phyloP scores from a whole-genome alignment of 202 grass and related monocot genomes.

The Dendrocalamus latiflorus region DNA sequence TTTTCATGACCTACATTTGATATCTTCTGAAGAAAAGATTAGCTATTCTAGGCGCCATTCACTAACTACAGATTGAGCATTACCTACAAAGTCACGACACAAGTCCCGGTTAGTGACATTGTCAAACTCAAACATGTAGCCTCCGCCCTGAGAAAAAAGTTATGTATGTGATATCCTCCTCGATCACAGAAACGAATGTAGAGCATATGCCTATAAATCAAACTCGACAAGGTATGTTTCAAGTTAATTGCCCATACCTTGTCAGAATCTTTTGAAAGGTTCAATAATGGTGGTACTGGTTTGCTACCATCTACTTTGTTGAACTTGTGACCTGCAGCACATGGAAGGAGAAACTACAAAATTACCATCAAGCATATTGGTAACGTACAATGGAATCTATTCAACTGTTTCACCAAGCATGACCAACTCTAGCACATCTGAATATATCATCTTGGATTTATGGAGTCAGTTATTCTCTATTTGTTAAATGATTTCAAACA shows the following conservation, averaged over 20 bases:
- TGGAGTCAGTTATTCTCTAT: background rate
- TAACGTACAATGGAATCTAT: background rate
- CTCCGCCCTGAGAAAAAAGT: constrained; percentile 51
- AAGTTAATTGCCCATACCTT: constrained; percentile 50
- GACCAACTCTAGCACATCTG: background rate
- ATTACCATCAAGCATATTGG: background rate
- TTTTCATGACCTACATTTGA: background rate
- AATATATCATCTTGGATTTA: background rate
- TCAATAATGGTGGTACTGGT: constrained; percentile 77
- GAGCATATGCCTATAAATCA: background rate
- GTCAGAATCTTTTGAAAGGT: constrained; percentile 83
- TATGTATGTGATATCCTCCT: background rate
- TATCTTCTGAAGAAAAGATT: background rate
- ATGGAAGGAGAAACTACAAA: constrained; percentile 5
- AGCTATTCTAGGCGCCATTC: background rate
- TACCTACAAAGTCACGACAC: constrained; percentile 82
- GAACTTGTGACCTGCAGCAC: constrained; percentile 76
- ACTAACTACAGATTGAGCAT: constrained; percentile 13
- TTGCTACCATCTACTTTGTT: constrained; percentile 86
- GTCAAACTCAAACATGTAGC: constrained; percentile 96
- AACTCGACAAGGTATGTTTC: background rate
- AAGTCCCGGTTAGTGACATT: constrained; percentile 62
- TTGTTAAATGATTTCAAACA: background rate
- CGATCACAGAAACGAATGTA: background rate
- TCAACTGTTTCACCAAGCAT: background rate